Evolutionary conservation across 2,329 filamentous ascomycete genomes (phyloP).

Genomic region (Trichoderma atrobrunneum): DNA sequence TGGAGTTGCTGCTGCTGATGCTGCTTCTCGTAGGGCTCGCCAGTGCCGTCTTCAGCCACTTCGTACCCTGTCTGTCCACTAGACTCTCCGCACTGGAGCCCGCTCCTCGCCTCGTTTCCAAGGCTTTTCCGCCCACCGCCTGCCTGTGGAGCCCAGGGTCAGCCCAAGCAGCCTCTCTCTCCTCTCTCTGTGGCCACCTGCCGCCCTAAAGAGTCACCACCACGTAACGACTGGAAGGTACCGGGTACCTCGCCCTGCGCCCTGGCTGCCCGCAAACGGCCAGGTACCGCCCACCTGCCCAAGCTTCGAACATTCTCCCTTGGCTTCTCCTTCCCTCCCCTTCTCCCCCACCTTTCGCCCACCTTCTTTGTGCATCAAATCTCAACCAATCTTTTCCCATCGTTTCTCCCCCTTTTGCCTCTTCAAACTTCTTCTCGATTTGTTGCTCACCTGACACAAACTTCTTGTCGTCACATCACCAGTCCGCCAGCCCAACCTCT

Average conservation of each 20-base stretch:
- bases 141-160: neutral
- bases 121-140: slow-evolving; percentile 11
- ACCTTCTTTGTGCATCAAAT: slow-evolving; percentile 12
- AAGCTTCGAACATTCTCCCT: slow-evolving; percentile 5
- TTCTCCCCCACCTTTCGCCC: slow-evolving; percentile 15
- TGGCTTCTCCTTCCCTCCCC: slow-evolving; percentile 24
- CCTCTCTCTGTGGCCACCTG: neutral
- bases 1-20: neutral
- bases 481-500: neutral
- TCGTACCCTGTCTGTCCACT: neutral
- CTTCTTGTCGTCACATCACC: neutral
- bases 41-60: neutral
- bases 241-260: neutral
- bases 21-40: neutral
- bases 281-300: neutral
- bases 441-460: slow-evolving; percentile 12
- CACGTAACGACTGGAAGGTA: neutral
- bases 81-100: neutral
- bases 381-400: slow-evolving; percentile 11
- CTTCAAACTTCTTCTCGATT: neutral
- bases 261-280: neutral
- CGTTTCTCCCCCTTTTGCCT: slow-evolving; percentile 1
- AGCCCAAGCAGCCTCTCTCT: neutral
- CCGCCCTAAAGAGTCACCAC: neutral
- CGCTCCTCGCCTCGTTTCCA: neutral